These are phyloP conservation scores for Lignosus rhinocerotis DNA, from an alignment of 1,284 basidiomycete species.

Conservation along the genomic window DNA sequence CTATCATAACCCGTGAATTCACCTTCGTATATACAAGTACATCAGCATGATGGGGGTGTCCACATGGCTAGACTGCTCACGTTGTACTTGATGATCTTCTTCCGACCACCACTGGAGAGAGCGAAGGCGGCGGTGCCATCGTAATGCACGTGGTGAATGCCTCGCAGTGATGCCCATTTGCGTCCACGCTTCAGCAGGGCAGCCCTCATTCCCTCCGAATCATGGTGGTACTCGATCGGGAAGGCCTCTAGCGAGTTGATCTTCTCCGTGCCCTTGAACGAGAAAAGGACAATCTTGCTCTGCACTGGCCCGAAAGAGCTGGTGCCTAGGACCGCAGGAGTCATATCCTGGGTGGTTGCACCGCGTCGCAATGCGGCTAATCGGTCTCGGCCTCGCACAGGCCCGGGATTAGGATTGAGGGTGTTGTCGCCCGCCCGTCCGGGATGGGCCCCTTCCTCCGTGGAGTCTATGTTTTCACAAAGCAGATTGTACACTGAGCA, in stretches of 20 bases:
- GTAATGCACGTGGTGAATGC: conserved; percentile 57
- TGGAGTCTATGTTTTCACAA: conserved; percentile 47
- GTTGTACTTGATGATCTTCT: conserved; percentile 44
- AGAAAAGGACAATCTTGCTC: conserved; percentile 39
- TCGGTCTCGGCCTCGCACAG: neutral
- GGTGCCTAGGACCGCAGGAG: neutral
- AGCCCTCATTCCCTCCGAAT: conserved; percentile 38
- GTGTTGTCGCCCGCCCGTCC: conserved; percentile 37
- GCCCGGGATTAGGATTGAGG: neutral
- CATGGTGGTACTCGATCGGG: conserved; percentile 50
- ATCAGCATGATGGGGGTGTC: neutral
- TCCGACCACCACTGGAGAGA: conserved; percentile 11
- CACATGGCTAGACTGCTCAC: conserved; percentile 33
- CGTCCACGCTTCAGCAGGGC: conserved; percentile 46
- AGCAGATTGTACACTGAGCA: conserved; percentile 39
- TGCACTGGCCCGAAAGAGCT: conserved; percentile 39
- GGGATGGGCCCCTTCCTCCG: neutral
- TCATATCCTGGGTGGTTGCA: neutral
- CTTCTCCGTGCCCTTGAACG: conserved; percentile 48
- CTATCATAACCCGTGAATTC: conserved; percentile 52
- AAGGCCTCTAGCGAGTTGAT: conserved; percentile 51
- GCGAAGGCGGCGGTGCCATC: conserved; percentile 44
- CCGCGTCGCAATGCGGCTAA: conserved; percentile 8
- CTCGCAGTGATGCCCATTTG: conserved; percentile 51
- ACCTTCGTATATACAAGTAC: conserved; percentile 13